Percentiles rank a stretch among this genome's conserved stretches.
These are phyloP conservation scores for Xylariaceae sp. DNA, from an alignment of 2,329 filamentous ascomycete species.

Conservation along the genomic window DNA sequence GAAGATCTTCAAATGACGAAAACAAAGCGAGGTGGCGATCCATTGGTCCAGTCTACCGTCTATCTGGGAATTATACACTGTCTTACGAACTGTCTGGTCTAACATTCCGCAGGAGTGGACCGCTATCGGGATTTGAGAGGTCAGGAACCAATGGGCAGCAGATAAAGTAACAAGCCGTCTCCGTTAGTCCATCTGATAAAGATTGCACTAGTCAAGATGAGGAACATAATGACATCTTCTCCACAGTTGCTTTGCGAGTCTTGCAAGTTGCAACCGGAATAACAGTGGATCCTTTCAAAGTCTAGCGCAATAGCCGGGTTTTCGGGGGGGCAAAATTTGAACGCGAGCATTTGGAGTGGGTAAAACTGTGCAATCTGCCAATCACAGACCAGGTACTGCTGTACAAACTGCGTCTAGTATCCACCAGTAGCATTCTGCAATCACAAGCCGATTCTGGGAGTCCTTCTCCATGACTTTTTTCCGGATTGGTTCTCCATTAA, in stretches of 20 bases:
- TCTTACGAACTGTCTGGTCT: not conserved
- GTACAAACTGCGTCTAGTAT: not conserved
- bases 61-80: not conserved
- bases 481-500: slow-evolving; percentile 14
- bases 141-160: slow-evolving; percentile 17
- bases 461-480: slow-evolving; percentile 16
- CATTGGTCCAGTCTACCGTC: not conserved
- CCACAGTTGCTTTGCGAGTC: not conserved
- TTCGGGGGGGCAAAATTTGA: slow-evolving; percentile 9
- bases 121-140: slow-evolving; percentile 14
- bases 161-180: slow-evolving; percentile 9
- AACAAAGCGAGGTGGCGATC: not conserved
- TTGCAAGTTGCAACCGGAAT: too few species aligned
- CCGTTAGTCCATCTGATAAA: slow-evolving; percentile 22
- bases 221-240: slow-evolving; percentile 5
- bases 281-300: not conserved
- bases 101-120: slow-evolving; percentile 9
- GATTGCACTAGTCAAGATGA: slow-evolving; percentile 13
- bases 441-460: slow-evolving; percentile 10
- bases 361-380: slow-evolving; percentile 8
- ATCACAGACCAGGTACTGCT: not conserved
- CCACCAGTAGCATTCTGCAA: too few species aligned
- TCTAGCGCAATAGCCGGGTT: slow-evolving; percentile 2
- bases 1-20: too few species aligned
- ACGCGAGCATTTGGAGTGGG: slow-evolving; percentile 14